Conservation (phyloP, 163 green algal species). For the Volvox carteri region DNA sequence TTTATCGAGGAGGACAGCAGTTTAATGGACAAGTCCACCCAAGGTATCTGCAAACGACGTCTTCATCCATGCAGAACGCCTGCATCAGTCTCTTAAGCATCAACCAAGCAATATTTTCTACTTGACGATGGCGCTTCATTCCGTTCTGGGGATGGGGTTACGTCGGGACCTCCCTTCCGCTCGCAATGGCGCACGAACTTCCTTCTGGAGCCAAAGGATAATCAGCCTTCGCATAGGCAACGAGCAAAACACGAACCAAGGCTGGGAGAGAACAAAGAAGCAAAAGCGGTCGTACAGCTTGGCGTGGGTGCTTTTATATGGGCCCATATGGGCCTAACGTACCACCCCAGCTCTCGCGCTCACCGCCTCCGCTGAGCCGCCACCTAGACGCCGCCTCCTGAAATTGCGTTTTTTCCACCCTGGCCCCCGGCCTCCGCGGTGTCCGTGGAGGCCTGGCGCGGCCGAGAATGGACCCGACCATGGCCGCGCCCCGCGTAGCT, state of each 20-base stretch:
- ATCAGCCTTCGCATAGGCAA: neutral
- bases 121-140: neutral
- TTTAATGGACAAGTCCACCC: neutral
- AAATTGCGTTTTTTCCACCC: neutral
- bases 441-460: slow-evolving; percentile 31
- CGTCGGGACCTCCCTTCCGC: too few relatives aligned
- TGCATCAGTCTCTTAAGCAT: too few relatives aligned
- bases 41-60: neutral
- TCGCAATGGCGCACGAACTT: neutral
- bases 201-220: neutral
- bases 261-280: neutral
- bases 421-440: slow-evolving; percentile 19
- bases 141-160: neutral
- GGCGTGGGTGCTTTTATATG: neutral
- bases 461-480: slow-evolving; percentile 7
- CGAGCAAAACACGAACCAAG: neutral
- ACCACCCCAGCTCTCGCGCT: neutral
- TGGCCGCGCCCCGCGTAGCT: slow-evolving; percentile 27
- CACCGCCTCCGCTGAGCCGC: neutral
- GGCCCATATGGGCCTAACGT: neutral
- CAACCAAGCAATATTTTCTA: neutral
- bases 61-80: neutral
- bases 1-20: too few relatives aligned
- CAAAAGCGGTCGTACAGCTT: neutral
- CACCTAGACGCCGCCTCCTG: neutral